phyloP scores from a whole-genome alignment of 176 grass and related monocot genomes.

The Eleusine coracana region DNA sequence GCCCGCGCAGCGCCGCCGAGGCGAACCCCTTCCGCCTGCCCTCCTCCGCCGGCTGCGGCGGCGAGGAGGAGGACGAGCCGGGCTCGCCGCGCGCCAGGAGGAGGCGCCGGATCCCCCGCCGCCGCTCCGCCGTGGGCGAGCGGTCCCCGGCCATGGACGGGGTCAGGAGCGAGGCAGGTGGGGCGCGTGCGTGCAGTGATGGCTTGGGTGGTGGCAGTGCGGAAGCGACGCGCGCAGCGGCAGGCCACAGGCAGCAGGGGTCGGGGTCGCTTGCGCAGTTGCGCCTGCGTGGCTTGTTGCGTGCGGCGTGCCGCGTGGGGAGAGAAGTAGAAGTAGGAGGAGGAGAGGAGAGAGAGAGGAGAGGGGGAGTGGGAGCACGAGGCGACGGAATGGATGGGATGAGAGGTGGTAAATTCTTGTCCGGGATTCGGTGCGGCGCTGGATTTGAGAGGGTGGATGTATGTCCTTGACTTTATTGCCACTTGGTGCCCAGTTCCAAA shows the following conservation, averaged over 20 bases:
- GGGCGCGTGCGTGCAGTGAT: constrained; percentile 32
- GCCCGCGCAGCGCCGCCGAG: constrained; percentile 69
- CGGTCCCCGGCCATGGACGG: constrained; percentile 42
- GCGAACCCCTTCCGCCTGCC: constrained; percentile 61
- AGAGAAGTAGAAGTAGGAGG: not conserved
- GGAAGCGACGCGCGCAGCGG: constrained; percentile 2
- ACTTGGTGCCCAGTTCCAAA: not conserved
- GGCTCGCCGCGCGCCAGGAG: constrained; percentile 44
- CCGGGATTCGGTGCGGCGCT: constrained; percentile 39
- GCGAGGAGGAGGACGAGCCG: not conserved
- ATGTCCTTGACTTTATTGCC: constrained; percentile 14
- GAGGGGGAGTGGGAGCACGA: not conserved
- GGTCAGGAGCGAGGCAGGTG: too few relatives aligned
- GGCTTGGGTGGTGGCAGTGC: constrained; percentile 7
- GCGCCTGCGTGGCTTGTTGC: not conserved
- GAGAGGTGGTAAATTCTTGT: constrained; percentile 50
- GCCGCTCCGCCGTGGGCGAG: constrained; percentile 46
- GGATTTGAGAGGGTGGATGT: constrained; percentile 36
- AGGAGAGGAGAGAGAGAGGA: too few relatives aligned
- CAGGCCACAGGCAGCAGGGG: not conserved
- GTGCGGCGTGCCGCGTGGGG: not conserved
- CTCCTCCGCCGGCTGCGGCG: not conserved
- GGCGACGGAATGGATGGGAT: not conserved
- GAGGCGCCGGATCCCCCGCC: constrained; percentile 55
- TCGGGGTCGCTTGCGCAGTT: not conserved